Percentiles rank a stretch among this genome's conserved stretches.
Evolutionary conservation across 2,329 filamentous ascomycete genomes (phyloP).

Genomic region (Alternaria triticina): DNA sequence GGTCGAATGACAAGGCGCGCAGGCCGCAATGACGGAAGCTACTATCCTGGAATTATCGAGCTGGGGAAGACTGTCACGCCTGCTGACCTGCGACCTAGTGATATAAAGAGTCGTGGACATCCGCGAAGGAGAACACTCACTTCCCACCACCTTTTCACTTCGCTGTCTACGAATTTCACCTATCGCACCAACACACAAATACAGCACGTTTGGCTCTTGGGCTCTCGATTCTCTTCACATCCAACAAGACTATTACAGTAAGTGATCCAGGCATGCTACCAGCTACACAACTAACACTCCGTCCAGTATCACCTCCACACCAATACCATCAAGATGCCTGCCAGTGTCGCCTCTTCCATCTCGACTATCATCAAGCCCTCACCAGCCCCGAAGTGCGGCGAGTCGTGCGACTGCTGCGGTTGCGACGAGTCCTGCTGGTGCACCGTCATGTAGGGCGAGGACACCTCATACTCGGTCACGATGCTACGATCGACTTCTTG

Average conservation of each 20-base stretch:
- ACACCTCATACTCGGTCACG: background rate
- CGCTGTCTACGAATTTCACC: background rate
- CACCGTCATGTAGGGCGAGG: constrained; percentile 9
- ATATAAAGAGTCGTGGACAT: constrained; percentile 11
- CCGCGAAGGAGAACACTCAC: background rate
- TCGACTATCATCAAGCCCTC: constrained; percentile 48
- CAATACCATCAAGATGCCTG: constrained; percentile 37
- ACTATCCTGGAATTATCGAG: background rate
- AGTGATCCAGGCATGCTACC: background rate
- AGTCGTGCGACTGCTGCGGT: constrained; percentile 48
- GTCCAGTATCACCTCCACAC: background rate
- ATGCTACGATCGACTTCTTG: background rate
- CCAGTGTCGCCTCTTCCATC: constrained; percentile 42
- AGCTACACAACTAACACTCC: background rate
- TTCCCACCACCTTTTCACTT: background rate
- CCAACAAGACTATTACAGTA: background rate
- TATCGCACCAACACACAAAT: background rate
- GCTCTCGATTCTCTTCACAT: background rate
- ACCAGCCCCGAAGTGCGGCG: constrained; percentile 43
- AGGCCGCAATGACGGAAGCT: constrained; percentile 2
- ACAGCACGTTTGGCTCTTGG: background rate
- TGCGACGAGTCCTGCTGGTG: constrained; percentile 45
- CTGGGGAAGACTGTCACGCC: background rate
- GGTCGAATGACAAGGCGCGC: constrained; percentile 12
- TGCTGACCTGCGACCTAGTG: background rate